Conservation (phyloP, 345 rosid species). For the Brassica nigra region DNA sequence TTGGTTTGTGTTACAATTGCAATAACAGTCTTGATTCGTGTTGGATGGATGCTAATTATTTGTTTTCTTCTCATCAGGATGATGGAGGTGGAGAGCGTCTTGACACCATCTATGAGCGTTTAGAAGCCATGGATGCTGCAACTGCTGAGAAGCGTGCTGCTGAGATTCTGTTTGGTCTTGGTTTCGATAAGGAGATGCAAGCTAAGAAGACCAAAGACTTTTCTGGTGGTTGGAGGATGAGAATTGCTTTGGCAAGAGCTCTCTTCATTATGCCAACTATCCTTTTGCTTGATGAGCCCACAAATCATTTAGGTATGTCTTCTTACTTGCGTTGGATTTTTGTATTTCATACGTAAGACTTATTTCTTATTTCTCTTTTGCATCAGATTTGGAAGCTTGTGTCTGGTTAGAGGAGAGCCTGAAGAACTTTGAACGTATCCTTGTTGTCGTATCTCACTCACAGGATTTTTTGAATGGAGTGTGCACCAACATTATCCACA, state of each 20-base stretch:
- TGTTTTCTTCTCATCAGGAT: conserved; percentile 48
- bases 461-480: conserved; percentile 98
- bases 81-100: conserved; percentile 97
- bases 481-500: conserved; percentile 95
- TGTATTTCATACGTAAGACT: no score
- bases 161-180: conserved; percentile 92
- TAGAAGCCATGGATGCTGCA: conserved; percentile 88
- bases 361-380: background rate
- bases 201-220: conserved; percentile 87
- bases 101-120: conserved; percentile 81
- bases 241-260: conserved; percentile 94
- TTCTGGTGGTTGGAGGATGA: conserved; percentile 99
- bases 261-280: conserved; percentile 93
- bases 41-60: no score
- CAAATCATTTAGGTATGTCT: conserved; percentile 69
- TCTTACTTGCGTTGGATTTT: background rate
- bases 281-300: conserved; percentile 93
- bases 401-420: conserved; percentile 97
- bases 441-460: conserved; percentile 94
- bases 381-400: conserved; percentile 94
- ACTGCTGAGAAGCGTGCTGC: conserved; percentile 99
- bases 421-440: conserved; percentile 90
- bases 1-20: no score
- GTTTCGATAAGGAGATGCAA: conserved; percentile 89
- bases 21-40: no score